Evolutionary conservation across 805 yeast genomes (phyloP), one percentile per base, ranked within the genome.

Genomic region (Komagataella populi): DNA sequence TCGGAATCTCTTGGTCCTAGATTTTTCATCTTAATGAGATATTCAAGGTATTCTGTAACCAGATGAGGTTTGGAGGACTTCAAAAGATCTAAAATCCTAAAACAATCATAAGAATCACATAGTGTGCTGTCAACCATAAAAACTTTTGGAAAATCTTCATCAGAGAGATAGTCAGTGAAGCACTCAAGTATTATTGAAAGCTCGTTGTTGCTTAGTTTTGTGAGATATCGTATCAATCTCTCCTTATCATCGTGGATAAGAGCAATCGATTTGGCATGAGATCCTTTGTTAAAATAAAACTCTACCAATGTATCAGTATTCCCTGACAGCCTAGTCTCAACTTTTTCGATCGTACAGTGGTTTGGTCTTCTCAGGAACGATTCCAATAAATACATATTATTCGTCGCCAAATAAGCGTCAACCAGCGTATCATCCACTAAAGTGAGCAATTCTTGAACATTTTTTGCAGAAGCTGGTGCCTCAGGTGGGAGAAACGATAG

Each of bases 331-430:
- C 77, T 73, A 8, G 66, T 63, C 49, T 78, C 77, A 1, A 87
- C 95, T 2, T 78, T 71, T 1, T 70, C 68, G 4, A 83, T 73
- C 57, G 83, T 82, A 67, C 97, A 88, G 56, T 72, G 70, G 63
- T 90, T 93, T 23, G 78, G 76, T 1, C 88, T 73, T 49, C 98
- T 71, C 4, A 91, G 71, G 18, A 91, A 75, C 0, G 98, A 93
- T 0, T 91, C 96, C 12, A 91, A 75, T 62, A 91, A 71, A 55
- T 83, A 75, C 0, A 30, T 30, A 14, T 87, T 85, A 51, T 79
- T 78, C 30, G 78, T 77, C n/a, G 79, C 61, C 53, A 80, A 70
- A 61, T 93, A 91, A 54, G 93, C 78, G 50, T 78, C 71, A 59
- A 91, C 87, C 17, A 93, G 70, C 1, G 87, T 73, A 0, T 96